Base-by-base conservation (phyloP, 2,329 filamentous ascomycete species). In the Trichophyton verrucosum region DNA sequence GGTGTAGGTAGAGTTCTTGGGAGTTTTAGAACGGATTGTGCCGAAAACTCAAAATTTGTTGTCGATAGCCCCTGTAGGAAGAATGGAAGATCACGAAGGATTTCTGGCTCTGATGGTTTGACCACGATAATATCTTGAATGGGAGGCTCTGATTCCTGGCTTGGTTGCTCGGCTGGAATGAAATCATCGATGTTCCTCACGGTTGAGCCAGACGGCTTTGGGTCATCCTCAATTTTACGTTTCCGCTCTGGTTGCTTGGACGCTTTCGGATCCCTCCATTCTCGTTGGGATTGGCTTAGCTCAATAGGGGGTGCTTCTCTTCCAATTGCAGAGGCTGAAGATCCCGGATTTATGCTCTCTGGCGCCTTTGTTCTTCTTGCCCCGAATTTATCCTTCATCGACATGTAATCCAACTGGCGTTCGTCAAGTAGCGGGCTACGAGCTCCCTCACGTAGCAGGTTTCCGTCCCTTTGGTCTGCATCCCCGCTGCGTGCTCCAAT, bases 1-100 rank as follows among this genome's bases (percentile, higher is more conserved):
- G 94, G 92, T 4, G 91, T 79, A 1, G 94, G 91, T 4, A 99
- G 79, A 0, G 86, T 89, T 0, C 84, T 68, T 0, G 94, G 95
- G 27, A 99, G 77, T 68, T 85, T 88, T 59, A 97, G 76, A 1
- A 82, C 83, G 22, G 85, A 83, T 24, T 84, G 79, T 13, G 84
- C 83, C 8, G 82, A 76, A 65, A 97, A 97, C 0, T 86, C 82
- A 44, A 97, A 77, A 65, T 91, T 89, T 1, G 87, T 87, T 0
- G 92, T 96, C 1, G 91, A 95, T 1, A 97, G 78, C 0, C 94
- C 94, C 74, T 97, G 94, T 0, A 97, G 78, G 0, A 91, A 96
- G 70, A 94, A 97, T 0, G 94, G 91, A 2, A 97, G 78, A 70
- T 97, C 92, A 66, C 87, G 82, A 22, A 91, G 75, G 11, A 91